phyloP scores from a whole-genome alignment of 228 moss, liverwort and hornwort genomes.

The Sphagnum fallax region DNA sequence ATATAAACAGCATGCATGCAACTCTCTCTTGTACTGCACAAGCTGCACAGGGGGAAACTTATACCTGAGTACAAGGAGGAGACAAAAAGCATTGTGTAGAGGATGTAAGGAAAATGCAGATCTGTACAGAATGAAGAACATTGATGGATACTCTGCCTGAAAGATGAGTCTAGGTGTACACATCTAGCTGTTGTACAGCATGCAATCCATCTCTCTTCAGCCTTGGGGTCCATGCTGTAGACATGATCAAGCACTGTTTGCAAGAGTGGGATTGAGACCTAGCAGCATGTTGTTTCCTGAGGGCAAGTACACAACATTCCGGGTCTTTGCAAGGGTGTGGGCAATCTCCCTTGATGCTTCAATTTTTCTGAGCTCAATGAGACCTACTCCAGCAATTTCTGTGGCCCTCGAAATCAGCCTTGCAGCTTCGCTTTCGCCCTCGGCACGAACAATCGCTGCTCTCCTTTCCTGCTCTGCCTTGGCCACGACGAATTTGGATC shows the following conservation, averaged over 20 bases:
- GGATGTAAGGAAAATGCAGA: too few species aligned
- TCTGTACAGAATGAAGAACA: too few species aligned
- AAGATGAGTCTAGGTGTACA: too few species aligned
- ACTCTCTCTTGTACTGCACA: too few species aligned
- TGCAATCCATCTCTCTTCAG: too few species aligned
- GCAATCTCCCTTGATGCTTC: conserved; percentile 93
- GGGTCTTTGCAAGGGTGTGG: conserved; percentile 71
- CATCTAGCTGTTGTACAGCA: too few species aligned
- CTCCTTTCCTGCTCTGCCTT: conserved; percentile 48
- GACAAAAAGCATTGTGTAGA: too few species aligned
- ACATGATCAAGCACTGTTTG: neutral
- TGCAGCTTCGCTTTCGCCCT: conserved; percentile 47
- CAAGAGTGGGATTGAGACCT: conserved; percentile 67
- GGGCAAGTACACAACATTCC: conserved; percentile 84
- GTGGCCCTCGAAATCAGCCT: conserved; percentile 79
- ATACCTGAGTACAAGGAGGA: too few species aligned
- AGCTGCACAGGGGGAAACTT: too few species aligned
- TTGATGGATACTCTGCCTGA: too few species aligned
- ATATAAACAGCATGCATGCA: too few species aligned
- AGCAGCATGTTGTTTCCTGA: conserved; percentile 84
- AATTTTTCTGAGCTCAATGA: conserved; percentile 79
- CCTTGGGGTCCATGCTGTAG: too few species aligned
- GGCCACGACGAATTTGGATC: conserved; percentile 44
- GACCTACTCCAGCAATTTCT: conserved; percentile 56
- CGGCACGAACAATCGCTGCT: conserved; percentile 42